Evolutionary conservation across 345 rosid species (phyloP).

Genomic region (Erysimum cheiranthoides): DNA sequence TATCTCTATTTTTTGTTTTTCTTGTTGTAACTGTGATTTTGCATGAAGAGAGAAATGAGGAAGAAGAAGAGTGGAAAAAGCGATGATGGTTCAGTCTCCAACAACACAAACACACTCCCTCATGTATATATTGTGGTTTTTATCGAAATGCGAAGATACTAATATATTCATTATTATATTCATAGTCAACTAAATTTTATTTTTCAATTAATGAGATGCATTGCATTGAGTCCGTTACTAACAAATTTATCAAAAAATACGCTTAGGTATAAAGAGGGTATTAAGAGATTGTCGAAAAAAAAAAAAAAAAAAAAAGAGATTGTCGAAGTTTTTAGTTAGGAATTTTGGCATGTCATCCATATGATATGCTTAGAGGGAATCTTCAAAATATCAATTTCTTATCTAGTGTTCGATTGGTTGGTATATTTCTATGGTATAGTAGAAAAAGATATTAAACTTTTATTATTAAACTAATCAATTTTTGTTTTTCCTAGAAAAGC

Average conservation of each 20-base stretch:
- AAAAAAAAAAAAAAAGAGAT: too few relatives aligned
- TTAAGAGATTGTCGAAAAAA: neutral
- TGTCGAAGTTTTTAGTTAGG: neutral
- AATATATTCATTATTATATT: neutral
- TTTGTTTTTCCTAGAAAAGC: too few relatives aligned
- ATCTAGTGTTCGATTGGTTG: too few relatives aligned
- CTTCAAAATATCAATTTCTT: neutral
- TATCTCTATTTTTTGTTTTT: neutral
- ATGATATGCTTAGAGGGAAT: neutral
- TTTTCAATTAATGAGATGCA: constrained; percentile 16
- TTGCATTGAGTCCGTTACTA: constrained; percentile 11
- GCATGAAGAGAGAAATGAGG: constrained; percentile 34
- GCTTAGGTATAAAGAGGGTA: constrained; percentile 6
- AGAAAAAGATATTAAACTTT: too few relatives aligned
- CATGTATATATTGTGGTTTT: constrained; percentile 20
- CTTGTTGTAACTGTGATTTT: neutral
- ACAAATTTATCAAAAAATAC: neutral
- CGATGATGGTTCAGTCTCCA: constrained; percentile 20
- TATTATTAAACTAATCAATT: too few relatives aligned
- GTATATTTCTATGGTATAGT: too few relatives aligned
- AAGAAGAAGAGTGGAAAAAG: constrained; percentile 22
- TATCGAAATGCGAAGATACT: neutral
- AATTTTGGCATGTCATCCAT: neutral
- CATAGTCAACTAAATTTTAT: constrained; percentile 4
- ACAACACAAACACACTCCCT: constrained; percentile 12